Base-by-base conservation (phyloP, 495 filamentous ascomycete species). In the Hypoxylon crocopeplum region DNA sequence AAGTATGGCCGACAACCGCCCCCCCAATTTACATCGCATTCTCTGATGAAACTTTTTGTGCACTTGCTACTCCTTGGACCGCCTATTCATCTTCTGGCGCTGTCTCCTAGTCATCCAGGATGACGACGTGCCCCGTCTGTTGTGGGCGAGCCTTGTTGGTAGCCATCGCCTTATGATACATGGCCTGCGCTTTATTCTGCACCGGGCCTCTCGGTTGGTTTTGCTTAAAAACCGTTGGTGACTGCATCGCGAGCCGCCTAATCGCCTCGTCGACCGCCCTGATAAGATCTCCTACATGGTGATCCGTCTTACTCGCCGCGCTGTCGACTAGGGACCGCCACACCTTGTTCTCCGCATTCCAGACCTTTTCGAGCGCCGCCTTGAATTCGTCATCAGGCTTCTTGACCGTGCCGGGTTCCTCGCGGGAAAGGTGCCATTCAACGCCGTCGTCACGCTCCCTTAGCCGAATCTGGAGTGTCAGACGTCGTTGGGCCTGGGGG, bases 351-450 rank as follows among this genome's bases (percentile, higher is more conserved):
- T 65, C 63, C 5, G 50, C 51, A 2, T 64, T 62, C 73, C 75
- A 81, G 10, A 79, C 70, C 42, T 62, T 70, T 10, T 68, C 58
- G 24, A 81, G 66, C 2, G 70, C 60, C 51, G 57, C 67, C 48
- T 69, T 70, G 52, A 79, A 78, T 42, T 79, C 76, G 48, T 79
- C 76, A 15, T 74, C 66, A 7, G 62, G 62, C 2, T 59, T 36
- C 36, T 53, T 48, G 7, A 22, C 34, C 15, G 21, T 7, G 1
- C 61, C 61, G 7, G 46, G 10, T 36, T 72, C 64, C 8, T 62
- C 60, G 5, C 77, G 71, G 12, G 22, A 56, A 15, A 78, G 49
- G 51, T 75, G 71, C 81, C 82, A 84, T 61, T 72, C 68, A 5
- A 70, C 56, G 19, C 64, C 58, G 7, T 72, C 75, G 4, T 55